A percentile compares a stretch with the other conserved stretches of the same genome.
These are phyloP conservation scores for Adansonia gregorii DNA, from an alignment of 441 rosid species.

Conservation along the genomic window DNA sequence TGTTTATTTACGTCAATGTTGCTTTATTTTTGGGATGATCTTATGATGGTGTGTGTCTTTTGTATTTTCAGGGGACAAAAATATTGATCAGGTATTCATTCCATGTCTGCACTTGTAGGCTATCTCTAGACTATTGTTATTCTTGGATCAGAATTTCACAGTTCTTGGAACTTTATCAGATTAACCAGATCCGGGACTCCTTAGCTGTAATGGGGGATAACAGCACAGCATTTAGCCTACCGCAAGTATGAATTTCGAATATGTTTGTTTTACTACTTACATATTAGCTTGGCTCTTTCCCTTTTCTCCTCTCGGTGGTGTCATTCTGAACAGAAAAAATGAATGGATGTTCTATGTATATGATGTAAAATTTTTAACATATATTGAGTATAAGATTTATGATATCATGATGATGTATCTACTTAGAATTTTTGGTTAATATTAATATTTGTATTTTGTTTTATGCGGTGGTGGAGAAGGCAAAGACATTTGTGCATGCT, in stretches of 20 bases:
- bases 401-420: neutral
- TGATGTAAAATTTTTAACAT: conserved; percentile 6
- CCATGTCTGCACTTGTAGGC: conserved; percentile 14
- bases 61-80: conserved; percentile 80
- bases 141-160: conserved; percentile 28
- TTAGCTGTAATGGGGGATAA: conserved; percentile 95
- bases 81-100: conserved; percentile 78
- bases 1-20: conserved; percentile 29
- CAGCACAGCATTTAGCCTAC: conserved; percentile 97
- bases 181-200: conserved; percentile 94
- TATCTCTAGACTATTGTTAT: conserved; percentile 23
- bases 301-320: neutral
- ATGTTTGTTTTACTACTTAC: conserved; percentile 21
- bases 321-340: conserved; percentile 13
- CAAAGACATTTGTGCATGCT: neutral
- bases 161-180: conserved; percentile 48
- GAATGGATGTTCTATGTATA: neutral
- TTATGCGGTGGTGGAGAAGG: neutral
- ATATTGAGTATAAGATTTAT: neutral
- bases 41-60: conserved; percentile 37
- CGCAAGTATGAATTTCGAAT: conserved; percentile 68
- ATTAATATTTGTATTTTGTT: conserved; percentile 2
- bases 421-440: neutral
- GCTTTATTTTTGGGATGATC: conserved; percentile 26
- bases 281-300: neutral